Percentiles rank a stretch among this genome's conserved stretches.
phyloP scores from a whole-genome alignment of 2,329 filamentous ascomycete species.

The Colletotrichum limetticola region DNA sequence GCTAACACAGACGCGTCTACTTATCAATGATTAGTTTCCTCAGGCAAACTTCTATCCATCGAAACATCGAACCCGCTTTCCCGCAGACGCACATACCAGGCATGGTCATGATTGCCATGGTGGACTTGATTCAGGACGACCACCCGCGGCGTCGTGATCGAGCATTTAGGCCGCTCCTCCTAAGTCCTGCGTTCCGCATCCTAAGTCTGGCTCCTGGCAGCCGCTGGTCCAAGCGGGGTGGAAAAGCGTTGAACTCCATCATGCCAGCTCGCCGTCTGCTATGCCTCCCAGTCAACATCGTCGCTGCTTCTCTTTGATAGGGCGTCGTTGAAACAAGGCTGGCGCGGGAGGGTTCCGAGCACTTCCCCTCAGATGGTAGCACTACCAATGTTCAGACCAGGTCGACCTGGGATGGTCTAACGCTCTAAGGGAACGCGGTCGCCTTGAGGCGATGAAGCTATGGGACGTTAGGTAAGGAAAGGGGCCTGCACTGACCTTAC shows the following conservation, averaged over 20 bases:
- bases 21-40: not conserved
- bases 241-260: not conserved
- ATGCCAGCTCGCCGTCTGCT: not conserved
- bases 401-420: not conserved
- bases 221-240: not conserved
- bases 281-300: not conserved
- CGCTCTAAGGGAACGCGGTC: not conserved
- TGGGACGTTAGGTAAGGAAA: not conserved
- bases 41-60: not conserved
- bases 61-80: slow-evolving; percentile 7
- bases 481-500: slow-evolving; percentile 2
- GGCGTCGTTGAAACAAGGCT: slow-evolving; percentile 29
- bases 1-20: not conserved
- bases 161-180: too few species aligned
- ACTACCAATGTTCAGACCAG: slow-evolving; percentile 3
- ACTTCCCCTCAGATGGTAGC: not conserved
- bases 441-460: not conserved
- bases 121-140: not conserved
- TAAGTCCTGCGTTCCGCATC: not conserved
- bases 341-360: slow-evolving; percentile 9
- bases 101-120: slow-evolving; percentile 1
- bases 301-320: slow-evolving; percentile 11
- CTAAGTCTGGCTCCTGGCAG: not conserved
- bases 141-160: not conserved
- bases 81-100: slow-evolving; percentile 8